Evolutionary conservation across 768 basidiomycete species (phyloP).

Genomic region (Leccinum broughii): DNA sequence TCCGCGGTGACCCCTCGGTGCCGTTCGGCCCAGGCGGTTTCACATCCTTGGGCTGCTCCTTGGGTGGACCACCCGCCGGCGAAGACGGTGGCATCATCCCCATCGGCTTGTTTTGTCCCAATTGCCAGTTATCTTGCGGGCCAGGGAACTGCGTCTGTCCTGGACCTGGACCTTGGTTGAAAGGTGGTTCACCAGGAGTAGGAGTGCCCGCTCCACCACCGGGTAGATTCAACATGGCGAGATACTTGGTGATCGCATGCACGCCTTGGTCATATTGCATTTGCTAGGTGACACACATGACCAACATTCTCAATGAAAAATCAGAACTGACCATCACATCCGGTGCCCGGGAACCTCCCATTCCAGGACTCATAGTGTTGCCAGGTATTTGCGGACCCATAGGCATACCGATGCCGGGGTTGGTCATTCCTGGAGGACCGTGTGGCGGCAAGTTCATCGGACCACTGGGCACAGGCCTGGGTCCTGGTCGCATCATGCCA

Average conservation of each 20-base stretch:
- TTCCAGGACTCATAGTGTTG: slow-evolving; percentile 36
- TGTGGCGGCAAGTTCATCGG: slow-evolving; percentile 38
- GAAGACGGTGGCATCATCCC: slow-evolving; percentile 55
- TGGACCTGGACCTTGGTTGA: slow-evolving; percentile 30
- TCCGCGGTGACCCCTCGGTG: slow-evolving; percentile 45
- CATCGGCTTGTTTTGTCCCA: slow-evolving; percentile 38
- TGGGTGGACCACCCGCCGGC: slow-evolving; percentile 39
- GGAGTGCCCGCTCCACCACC: slow-evolving; percentile 46
- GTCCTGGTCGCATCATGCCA: slow-evolving; percentile 40
- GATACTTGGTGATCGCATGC: slow-evolving; percentile 36
- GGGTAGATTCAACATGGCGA: slow-evolving; percentile 30
- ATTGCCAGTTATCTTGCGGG: slow-evolving; percentile 29
- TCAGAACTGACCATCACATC: slow-evolving; percentile 25
- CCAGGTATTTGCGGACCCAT: slow-evolving; percentile 36
- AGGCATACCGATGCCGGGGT: slow-evolving; percentile 31
- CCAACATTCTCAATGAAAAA: slow-evolving; percentile 9
- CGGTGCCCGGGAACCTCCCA: slow-evolving; percentile 33
- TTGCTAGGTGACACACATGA: slow-evolving; percentile 14
- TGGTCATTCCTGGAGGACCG: slow-evolving; percentile 31
- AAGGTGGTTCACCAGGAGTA: slow-evolving; percentile 42
- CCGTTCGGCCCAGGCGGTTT: slow-evolving; percentile 32
- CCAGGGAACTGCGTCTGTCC: slow-evolving; percentile 37
- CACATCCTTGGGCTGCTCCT: slow-evolving; percentile 36
- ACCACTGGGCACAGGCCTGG: slow-evolving; percentile 33
- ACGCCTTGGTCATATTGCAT: slow-evolving; percentile 41